Conservation (phyloP, 176 grass and related monocot species). For the Musa troglodytarum region DNA sequence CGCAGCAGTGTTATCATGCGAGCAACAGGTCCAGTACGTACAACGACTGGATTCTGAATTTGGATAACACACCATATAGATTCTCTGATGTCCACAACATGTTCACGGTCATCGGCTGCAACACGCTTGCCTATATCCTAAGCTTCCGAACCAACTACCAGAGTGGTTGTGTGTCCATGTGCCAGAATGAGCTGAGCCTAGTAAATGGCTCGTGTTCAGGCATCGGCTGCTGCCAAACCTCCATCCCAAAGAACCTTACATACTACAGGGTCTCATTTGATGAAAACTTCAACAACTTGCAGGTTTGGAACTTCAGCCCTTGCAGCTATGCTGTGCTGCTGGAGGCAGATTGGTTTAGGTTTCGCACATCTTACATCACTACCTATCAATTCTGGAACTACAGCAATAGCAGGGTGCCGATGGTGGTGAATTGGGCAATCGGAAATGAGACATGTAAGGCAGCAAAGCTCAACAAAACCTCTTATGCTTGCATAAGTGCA, state of each 20-base stretch:
- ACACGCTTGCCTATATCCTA: slow-evolving; percentile 39
- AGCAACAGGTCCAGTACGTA: background rate
- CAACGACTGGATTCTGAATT: slow-evolving; percentile 21
- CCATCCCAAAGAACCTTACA: slow-evolving; percentile 35
- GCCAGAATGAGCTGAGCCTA: slow-evolving; percentile 15
- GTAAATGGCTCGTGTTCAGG: slow-evolving; percentile 43
- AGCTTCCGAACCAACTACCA: slow-evolving; percentile 21
- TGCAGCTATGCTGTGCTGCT: slow-evolving; percentile 38
- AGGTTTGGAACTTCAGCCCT: slow-evolving; percentile 9
- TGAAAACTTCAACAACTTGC: slow-evolving; percentile 26
- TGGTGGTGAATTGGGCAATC: slow-evolving; percentile 67
- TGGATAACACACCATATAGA: slow-evolving; percentile 18
- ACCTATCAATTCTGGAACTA: slow-evolving; percentile 5
- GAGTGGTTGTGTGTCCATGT: slow-evolving; percentile 26
- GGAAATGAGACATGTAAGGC: slow-evolving; percentile 24
- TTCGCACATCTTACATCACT: slow-evolving; percentile 36
- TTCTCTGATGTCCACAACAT: slow-evolving; percentile 50
- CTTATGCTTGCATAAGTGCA: slow-evolving; percentile 20
- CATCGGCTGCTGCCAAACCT: slow-evolving; percentile 53
- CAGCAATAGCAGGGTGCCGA: slow-evolving; percentile 18
- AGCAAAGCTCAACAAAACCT: background rate
- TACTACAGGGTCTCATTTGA: slow-evolving; percentile 33
- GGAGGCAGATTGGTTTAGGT: slow-evolving; percentile 30
- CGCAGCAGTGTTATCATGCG: slow-evolving; percentile 33
- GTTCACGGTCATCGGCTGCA: slow-evolving; percentile 65